phyloP scores from a whole-genome alignment of 306 rosid genomes.

The Trifolium subterraneum region DNA sequence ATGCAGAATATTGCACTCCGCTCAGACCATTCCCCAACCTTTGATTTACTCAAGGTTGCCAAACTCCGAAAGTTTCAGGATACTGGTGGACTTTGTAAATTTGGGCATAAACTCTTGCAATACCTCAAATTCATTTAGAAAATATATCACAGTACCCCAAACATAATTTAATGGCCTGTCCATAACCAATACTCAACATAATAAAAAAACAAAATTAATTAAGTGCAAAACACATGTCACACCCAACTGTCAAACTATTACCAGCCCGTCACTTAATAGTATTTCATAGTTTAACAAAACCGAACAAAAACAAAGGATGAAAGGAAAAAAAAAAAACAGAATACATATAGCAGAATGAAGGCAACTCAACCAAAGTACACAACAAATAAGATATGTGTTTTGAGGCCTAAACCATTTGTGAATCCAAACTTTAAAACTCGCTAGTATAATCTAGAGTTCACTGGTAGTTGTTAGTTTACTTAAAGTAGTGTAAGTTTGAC shows the following conservation, averaged over 20 bases:
- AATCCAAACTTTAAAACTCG: conserved; percentile 12
- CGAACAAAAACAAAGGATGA: neutral
- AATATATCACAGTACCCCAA: neutral
- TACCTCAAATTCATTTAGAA: neutral
- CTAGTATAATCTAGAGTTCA: conserved; percentile 22
- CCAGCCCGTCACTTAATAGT: neutral
- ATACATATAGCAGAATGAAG: neutral
- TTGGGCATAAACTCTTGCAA: neutral
- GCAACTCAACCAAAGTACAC: conserved; percentile 3
- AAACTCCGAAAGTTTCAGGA: neutral
- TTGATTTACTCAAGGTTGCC: neutral
- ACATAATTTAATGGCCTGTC: neutral
- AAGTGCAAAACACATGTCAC: conserved; percentile 1
- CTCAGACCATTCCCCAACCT: neutral
- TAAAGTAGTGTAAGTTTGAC: neutral
- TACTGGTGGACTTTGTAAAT: neutral
- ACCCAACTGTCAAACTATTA: neutral
- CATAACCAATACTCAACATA: neutral
- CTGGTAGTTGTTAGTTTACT: conserved; percentile 19
- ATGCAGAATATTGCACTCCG: neutral
- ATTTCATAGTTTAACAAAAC: neutral
- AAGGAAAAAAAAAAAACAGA: neutral
- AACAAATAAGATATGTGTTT: neutral
- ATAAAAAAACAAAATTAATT: conserved; percentile 29
- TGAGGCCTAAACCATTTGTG: conserved; percentile 16